These are phyloP conservation scores for Cytospora leucostoma DNA, from an alignment of 2,329 filamentous ascomycete genomes.

Conservation along the genomic window DNA sequence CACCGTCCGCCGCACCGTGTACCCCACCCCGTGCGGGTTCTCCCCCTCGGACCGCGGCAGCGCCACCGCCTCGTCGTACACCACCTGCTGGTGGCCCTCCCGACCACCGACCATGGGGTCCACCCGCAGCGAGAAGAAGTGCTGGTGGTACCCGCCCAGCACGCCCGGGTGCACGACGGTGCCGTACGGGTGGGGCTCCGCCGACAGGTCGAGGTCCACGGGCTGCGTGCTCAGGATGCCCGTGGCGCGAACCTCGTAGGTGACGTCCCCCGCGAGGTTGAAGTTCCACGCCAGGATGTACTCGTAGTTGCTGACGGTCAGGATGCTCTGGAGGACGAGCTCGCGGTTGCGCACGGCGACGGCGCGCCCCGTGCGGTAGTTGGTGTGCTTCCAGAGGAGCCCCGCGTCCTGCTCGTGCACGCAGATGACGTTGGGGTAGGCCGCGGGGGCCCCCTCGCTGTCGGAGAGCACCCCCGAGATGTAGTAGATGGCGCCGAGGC, in stretches of 20 bases:
- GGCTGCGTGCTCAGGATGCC: slow-evolving; percentile 58
- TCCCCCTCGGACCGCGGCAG: slow-evolving; percentile 43
- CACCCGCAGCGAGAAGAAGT: slow-evolving; percentile 70
- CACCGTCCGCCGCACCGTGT: slow-evolving; percentile 50
- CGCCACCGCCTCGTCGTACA: slow-evolving; percentile 61
- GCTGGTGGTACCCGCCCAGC: slow-evolving; percentile 71
- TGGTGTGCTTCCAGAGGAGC: slow-evolving; percentile 59
- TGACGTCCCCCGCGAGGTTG: slow-evolving; percentile 47
- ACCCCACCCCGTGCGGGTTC: slow-evolving; percentile 54
- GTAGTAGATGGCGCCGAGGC: slow-evolving; percentile 60
- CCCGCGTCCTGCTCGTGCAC: slow-evolving; percentile 60
- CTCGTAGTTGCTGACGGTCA: slow-evolving; percentile 60
- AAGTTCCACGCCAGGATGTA: slow-evolving; percentile 44
- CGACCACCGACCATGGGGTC: slow-evolving; percentile 64
- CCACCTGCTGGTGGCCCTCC: slow-evolving; percentile 53
- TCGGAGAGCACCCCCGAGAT: slow-evolving; percentile 28
- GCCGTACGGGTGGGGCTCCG: slow-evolving; percentile 51
- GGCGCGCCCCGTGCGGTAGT: slow-evolving; percentile 54
- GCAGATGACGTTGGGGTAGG: slow-evolving; percentile 51
- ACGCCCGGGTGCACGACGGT: slow-evolving; percentile 64
- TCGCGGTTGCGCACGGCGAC: slow-evolving; percentile 54
- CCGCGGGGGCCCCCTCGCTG: slow-evolving; percentile 20
- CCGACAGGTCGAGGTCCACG: slow-evolving; percentile 56
- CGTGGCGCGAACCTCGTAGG: slow-evolving; percentile 28
- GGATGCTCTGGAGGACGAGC: slow-evolving; percentile 57